A percentile compares a stretch with the other conserved stretches of the same genome.
phyloP scores from a whole-genome alignment of 176 grass and related monocot species.

The Tuctoria greenei region DNA sequence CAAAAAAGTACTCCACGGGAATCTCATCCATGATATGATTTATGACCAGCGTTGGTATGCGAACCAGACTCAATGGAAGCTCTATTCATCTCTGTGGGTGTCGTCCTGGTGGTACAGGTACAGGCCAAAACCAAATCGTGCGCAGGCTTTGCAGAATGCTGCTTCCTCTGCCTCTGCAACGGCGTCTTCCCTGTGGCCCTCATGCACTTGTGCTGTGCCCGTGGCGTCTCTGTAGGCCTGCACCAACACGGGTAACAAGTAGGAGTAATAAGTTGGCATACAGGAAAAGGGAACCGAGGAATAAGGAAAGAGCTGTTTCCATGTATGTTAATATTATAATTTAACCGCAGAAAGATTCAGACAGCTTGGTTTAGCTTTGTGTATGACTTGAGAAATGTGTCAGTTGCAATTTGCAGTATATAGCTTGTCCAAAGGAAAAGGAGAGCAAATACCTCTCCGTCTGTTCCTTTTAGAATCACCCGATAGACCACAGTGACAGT shows the following conservation, averaged over 20 bases:
- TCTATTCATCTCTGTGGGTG: constrained; percentile 16
- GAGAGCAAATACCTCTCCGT: constrained; percentile 72
- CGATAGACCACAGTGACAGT: constrained; percentile 88
- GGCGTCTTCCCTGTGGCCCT: constrained; percentile 57
- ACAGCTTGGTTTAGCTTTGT: not conserved
- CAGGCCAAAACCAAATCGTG: constrained; percentile 84
- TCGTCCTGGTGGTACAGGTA: constrained; percentile 83
- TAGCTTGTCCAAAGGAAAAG: not conserved
- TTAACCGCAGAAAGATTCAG: not conserved
- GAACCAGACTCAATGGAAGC: constrained; percentile 9
- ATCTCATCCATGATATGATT: constrained; percentile 7
- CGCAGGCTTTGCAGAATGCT: constrained; percentile 88
- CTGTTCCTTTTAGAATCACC: constrained; percentile 75
- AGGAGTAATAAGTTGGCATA: not conserved
- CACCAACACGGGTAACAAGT: not conserved
- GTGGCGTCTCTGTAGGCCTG: constrained; percentile 84
- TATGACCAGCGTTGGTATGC: not conserved
- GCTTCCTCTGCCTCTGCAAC: constrained; percentile 69
- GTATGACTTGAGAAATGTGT: not conserved
- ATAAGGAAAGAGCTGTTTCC: not conserved
- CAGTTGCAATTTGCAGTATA: not conserved
- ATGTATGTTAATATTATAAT: not conserved
- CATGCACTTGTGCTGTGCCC: constrained; percentile 57
- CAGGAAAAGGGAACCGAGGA: not conserved
- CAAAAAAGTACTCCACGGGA: not conserved